phyloP scores from a whole-genome alignment of 2,329 filamentous ascomycete species.

The Fusarium abutilonis region DNA sequence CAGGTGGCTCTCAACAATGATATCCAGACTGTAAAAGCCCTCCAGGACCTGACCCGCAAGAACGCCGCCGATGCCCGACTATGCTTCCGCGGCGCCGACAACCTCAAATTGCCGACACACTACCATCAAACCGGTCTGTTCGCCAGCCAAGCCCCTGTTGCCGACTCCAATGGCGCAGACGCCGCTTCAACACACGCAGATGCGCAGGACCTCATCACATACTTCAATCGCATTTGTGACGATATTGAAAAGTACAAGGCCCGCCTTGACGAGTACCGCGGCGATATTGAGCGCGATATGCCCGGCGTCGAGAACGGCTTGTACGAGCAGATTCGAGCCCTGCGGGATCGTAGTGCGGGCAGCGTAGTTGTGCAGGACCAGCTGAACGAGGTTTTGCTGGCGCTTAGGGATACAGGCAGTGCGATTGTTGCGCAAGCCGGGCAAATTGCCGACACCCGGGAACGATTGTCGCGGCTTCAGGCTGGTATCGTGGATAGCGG shows the following conservation, averaged over 20 bases:
- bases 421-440: slow-evolving; percentile 56
- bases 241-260: slow-evolving; percentile 57
- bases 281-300: slow-evolving; percentile 59
- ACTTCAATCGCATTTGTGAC: slow-evolving; percentile 57
- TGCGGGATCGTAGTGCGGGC: slow-evolving; percentile 50
- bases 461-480: slow-evolving; percentile 54
- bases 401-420: slow-evolving; percentile 53
- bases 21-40: slow-evolving; percentile 69
- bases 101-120: slow-evolving; percentile 73
- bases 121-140: slow-evolving; percentile 61
- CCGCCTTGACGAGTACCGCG: slow-evolving; percentile 57
- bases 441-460: slow-evolving; percentile 56
- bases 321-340: slow-evolving; percentile 55
- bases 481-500: slow-evolving; percentile 54
- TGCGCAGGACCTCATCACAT: slow-evolving; percentile 57
- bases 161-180: slow-evolving; percentile 46
- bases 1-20: slow-evolving; percentile 63
- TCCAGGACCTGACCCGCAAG: slow-evolving; percentile 67
- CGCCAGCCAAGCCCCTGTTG: slow-evolving; percentile 47
- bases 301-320: slow-evolving; percentile 59
- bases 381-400: slow-evolving; percentile 52
- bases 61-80: slow-evolving; percentile 77
- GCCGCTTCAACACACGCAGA: slow-evolving; percentile 51
- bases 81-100: slow-evolving; percentile 77
- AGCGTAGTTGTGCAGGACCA: slow-evolving; percentile 51